Percentiles rank a stretch among this genome's conserved stretches.
phyloP scores from a whole-genome alignment of 768 basidiomycete species.

The Suillus americanus region DNA sequence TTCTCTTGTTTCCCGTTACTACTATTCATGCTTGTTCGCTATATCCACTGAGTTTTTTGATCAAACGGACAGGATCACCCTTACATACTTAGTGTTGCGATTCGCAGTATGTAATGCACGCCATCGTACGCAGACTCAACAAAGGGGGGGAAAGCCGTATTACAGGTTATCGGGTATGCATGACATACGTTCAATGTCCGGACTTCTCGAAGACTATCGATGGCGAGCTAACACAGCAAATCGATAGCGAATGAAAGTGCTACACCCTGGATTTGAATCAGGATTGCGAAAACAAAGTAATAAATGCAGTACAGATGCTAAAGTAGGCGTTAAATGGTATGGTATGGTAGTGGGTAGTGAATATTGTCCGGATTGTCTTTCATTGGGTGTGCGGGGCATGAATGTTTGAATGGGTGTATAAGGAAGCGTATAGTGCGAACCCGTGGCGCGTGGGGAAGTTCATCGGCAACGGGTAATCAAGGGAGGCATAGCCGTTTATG shows the following conservation, averaged over 20 bases:
- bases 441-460: constrained; percentile 6
- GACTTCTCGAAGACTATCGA: background rate
- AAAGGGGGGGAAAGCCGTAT: too few species aligned
- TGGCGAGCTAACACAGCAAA: constrained; percentile 11
- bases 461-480: background rate
- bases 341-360: constrained; percentile 30
- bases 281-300: constrained; percentile 18
- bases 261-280: constrained; percentile 24
- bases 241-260: constrained; percentile 14
- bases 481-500: constrained; percentile 27
- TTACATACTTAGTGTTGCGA: too few species aligned
- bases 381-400: constrained; percentile 21
- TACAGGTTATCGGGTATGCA: background rate
- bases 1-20: too few species aligned
- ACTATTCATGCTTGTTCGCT: too few species aligned
- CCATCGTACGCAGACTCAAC: too few species aligned
- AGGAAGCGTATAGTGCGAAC: constrained; percentile 7
- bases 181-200: background rate
- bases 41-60: too few species aligned
- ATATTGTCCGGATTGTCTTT: constrained; percentile 23
- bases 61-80: too few species aligned
- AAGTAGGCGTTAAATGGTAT: constrained; percentile 31
- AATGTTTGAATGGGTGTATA: constrained; percentile 24
- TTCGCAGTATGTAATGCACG: too few species aligned
- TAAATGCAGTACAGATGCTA: constrained; percentile 27